phyloP scores from a whole-genome alignment of 1,284 basidiomycete genomes.

The Inonotus obliquus region DNA sequence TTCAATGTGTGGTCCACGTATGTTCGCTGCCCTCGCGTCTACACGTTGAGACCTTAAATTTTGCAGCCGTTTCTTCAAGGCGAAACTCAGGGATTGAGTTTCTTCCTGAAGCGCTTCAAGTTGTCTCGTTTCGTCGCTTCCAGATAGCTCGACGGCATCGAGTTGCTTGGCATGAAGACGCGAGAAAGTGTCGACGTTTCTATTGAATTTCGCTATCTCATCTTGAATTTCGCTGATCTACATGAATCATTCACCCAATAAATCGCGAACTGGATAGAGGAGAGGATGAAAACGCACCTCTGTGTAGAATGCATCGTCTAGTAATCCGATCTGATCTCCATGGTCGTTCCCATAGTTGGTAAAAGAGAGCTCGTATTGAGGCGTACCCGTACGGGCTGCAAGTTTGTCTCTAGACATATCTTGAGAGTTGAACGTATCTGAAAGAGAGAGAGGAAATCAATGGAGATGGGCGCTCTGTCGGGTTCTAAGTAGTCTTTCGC shows the following conservation, averaged over 20 bases:
- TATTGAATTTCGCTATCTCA: slow-evolving; percentile 60
- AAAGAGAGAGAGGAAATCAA: background rate
- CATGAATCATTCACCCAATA: background rate
- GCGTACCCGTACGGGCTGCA: background rate
- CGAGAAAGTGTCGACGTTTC: slow-evolving; percentile 62
- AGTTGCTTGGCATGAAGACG: slow-evolving; percentile 73
- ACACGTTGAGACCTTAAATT: slow-evolving; percentile 69
- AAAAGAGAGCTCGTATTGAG: slow-evolving; percentile 65
- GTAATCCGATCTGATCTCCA: slow-evolving; percentile 4
- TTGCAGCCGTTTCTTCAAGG: slow-evolving; percentile 77
- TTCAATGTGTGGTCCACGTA: slow-evolving; percentile 45
- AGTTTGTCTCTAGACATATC: background rate
- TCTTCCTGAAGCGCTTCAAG: slow-evolving; percentile 74
- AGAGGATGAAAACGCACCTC: slow-evolving; percentile 43
- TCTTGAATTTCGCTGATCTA: slow-evolving; percentile 50
- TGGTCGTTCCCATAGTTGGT: slow-evolving; percentile 41
- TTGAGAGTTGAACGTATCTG: background rate
- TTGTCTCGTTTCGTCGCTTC: slow-evolving; percentile 56
- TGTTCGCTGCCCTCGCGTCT: slow-evolving; percentile 44
- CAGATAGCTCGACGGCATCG: slow-evolving; percentile 72
- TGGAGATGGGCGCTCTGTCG: no score
- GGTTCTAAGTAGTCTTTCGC: no score
- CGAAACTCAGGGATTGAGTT: slow-evolving; percentile 73
- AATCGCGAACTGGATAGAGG: background rate
- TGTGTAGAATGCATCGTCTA: slow-evolving; percentile 66